Percentiles rank a stretch among this genome's conserved stretches.
These are phyloP conservation scores for Arthrinium phaeospermum DNA, from an alignment of 2,329 filamentous ascomycete genomes.

Conservation along the genomic window DNA sequence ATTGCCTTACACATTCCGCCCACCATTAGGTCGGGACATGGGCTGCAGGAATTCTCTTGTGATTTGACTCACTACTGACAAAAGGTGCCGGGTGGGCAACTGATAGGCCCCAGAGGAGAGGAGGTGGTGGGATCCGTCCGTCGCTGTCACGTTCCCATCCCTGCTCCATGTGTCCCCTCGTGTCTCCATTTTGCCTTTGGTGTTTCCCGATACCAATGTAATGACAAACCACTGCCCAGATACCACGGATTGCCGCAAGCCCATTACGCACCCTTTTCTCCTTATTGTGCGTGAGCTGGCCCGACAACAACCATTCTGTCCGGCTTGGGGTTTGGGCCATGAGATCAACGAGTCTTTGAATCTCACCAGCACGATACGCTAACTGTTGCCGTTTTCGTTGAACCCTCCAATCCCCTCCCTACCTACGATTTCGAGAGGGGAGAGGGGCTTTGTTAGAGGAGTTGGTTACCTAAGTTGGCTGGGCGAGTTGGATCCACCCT, in stretches of 20 bases:
- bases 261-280: background rate
- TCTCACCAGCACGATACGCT: slow-evolving; percentile 12
- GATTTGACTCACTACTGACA: slow-evolving; percentile 23
- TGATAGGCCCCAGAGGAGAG: slow-evolving; percentile 21
- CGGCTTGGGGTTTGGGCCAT: background rate
- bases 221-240: background rate
- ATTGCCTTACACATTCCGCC: background rate
- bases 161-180: slow-evolving; percentile 16
- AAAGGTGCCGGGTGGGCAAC: background rate
- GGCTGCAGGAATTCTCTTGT: slow-evolving; percentile 18
- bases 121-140: slow-evolving; percentile 28
- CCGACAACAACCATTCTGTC: background rate
- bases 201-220: slow-evolving; percentile 16
- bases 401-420: background rate
- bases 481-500: slow-evolving; percentile 3
- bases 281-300: background rate
- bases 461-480: background rate
- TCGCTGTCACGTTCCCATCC: slow-evolving; percentile 8
- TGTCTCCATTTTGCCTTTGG: slow-evolving; percentile 17
- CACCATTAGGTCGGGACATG: background rate
- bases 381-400: slow-evolving; percentile 9
- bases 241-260: background rate
- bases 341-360: background rate
- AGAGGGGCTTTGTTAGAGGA: background rate
- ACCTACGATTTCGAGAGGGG: background rate